Conservation (phyloP, 352 stramenopile species). For the Pilasporangium apinafurcum region DNA sequence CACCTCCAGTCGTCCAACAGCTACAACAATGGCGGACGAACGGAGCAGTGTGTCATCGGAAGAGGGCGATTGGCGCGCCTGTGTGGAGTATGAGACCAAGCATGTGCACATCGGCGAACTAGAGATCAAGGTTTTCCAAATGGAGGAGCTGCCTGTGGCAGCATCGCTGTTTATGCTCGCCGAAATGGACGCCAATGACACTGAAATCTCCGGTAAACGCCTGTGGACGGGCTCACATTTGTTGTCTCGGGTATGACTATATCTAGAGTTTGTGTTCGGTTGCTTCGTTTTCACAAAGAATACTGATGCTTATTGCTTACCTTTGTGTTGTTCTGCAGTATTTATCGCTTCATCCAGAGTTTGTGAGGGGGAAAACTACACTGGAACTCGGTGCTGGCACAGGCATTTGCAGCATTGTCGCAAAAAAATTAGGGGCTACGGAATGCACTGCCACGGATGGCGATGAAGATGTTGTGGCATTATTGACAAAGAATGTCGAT, state of each 20-base stretch:
- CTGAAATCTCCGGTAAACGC: conserved; percentile 72
- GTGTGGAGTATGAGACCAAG: conserved; percentile 52
- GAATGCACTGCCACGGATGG: conserved; percentile 57
- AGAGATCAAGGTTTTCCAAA: conserved; percentile 41
- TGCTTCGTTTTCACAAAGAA: too few species aligned
- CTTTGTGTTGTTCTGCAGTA: conserved; percentile 20
- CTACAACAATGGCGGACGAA: too few species aligned
- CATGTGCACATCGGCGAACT: conserved; percentile 30
- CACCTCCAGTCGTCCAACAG: too few species aligned
- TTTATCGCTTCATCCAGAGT: conserved; percentile 32
- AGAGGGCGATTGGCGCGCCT: conserved; percentile 42
- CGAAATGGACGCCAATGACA: conserved; percentile 50
- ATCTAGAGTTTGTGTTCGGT: too few species aligned
- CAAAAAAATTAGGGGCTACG: conserved; percentile 38
- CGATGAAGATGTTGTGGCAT: conserved; percentile 50
- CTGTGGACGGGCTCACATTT: conserved; percentile 71
- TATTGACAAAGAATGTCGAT: conserved; percentile 40
- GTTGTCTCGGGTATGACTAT: conserved; percentile 35
- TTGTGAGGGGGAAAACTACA: conserved; percentile 38
- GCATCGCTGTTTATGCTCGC: conserved; percentile 55
- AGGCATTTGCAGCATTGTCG: conserved; percentile 65
- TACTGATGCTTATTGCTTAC: too few species aligned
- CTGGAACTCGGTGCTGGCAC: conserved; percentile 70
- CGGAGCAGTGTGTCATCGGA: conserved; percentile 16
- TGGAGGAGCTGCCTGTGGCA: conserved; percentile 49